Base-by-base conservation (phyloP, 768 basidiomycete genomes). In the Arthromyces matolae region DNA sequence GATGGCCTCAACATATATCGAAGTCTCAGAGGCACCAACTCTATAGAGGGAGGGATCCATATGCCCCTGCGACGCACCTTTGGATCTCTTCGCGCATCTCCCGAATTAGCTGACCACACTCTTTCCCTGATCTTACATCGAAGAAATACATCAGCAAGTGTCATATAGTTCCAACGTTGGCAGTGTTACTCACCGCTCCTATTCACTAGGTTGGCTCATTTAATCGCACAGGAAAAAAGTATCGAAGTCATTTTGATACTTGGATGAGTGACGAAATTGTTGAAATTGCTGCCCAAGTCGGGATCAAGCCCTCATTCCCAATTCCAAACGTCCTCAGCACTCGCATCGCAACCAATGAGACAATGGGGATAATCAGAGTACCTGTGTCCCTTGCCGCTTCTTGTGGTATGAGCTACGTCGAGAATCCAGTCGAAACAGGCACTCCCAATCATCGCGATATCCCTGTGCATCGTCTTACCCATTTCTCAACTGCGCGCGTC, bases 11-110 rank as follows among this genome's bases (percentile, higher is more conserved):
- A 4, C 5, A 29, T 47, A 3, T 47, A 47, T 27, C n/a, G 31
- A 1, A 31, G 29, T 9, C 8, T 47, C 4, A 20, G 10, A 9
- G 31, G 38, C 5, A 40, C 46, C 3, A 45, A 45, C 13, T 25
- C 24, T 1, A 14, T 47, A 28, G 45, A 47, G 16, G 36, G 45
- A 25, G 35, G 36, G 5, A 39, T 47, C 16, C 36, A 47, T 16
- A 47, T 47, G 45, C 19, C 37, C 9, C 25, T 47, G 8, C 10
- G 28, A 0, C 45, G n/a, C 3, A 23, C 28, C 3, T 47, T 47
- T 47, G 37, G 45, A 23, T 39, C 45, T 22, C 45, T 47, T 1
- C 37, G n/a, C 20, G 45, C 45, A 31, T 47, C 37, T 16, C 28
- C 37, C 4, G 36, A 47, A 8, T 29, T 47, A 18, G 37, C 27